Evolutionary conservation across 495 filamentous ascomycete species (phyloP).

Genomic region (Penicillium egyptiacum): DNA sequence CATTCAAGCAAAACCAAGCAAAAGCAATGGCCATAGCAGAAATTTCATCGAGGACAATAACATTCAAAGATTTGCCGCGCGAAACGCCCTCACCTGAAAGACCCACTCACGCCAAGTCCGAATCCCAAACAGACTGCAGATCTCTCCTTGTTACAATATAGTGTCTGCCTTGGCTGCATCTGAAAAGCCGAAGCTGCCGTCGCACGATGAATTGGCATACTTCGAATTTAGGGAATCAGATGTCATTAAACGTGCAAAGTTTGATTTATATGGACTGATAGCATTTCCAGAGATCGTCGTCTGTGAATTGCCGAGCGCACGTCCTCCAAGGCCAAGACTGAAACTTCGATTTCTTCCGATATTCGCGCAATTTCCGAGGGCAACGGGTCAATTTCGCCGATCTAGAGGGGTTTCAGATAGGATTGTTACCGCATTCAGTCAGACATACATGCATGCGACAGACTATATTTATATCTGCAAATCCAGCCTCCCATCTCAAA

Average conservation of each 20-base stretch:
- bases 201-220: background rate
- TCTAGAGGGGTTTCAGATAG: background rate
- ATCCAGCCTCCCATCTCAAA: too few species aligned
- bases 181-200: background rate
- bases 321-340: background rate
- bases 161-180: constrained; percentile 8
- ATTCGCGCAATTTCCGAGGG: background rate
- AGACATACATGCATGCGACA: too few species aligned
- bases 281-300: background rate
- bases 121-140: background rate
- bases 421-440: background rate
- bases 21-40: background rate
- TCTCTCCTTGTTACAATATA: constrained; percentile 4
- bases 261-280: background rate
- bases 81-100: background rate
- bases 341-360: background rate
- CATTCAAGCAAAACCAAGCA: background rate
- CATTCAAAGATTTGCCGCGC: background rate
- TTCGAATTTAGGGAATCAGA: background rate
- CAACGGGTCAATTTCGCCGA: background rate
- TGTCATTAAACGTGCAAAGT: background rate
- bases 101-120: background rate
- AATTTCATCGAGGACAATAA: background rate
- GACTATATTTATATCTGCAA: too few species aligned
- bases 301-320: background rate